Conservation (phyloP, 257 asterid species). For the Lantana camara region DNA sequence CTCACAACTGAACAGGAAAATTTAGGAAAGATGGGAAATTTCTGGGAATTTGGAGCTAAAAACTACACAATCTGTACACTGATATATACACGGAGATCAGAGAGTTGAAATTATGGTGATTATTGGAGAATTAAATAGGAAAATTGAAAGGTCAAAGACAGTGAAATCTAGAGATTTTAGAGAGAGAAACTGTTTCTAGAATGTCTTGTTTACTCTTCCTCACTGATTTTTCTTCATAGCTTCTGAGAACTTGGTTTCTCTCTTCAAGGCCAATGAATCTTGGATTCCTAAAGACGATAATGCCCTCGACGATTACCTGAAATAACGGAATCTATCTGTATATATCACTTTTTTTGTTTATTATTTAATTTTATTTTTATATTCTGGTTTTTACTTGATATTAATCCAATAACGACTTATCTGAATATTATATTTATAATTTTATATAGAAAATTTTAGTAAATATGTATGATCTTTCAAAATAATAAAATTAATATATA, state of each 20-base stretch:
- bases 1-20: background rate
- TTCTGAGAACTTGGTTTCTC: conserved; percentile 15
- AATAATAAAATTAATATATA: too few relatives aligned
- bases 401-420: too few relatives aligned
- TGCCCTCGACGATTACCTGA: conserved; percentile 35
- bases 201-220: conserved; percentile 26
- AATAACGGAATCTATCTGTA: conserved; percentile 35
- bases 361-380: too few relatives aligned
- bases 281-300: conserved; percentile 33
- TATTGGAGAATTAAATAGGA: conserved; percentile 16
- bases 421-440: too few relatives aligned
- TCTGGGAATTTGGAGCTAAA: conserved; percentile 1
- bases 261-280: conserved; percentile 24
- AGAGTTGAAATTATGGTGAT: conserved; percentile 9
- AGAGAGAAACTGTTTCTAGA: conserved; percentile 28
- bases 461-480: too few relatives aligned
- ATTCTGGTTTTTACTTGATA: too few relatives aligned
- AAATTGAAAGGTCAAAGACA: conserved; percentile 32
- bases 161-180: conserved; percentile 22
- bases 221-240: conserved; percentile 9
- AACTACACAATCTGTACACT: conserved; percentile 4
- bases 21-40: background rate
- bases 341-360: too few relatives aligned
- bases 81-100: conserved; percentile 28
- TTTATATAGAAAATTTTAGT: too few relatives aligned